Percentiles rank a stretch among this genome's conserved stretches.
These are phyloP conservation scores for Sabuloglossum arenarium DNA, from an alignment of 495 filamentous ascomycete species.

Conservation along the genomic window DNA sequence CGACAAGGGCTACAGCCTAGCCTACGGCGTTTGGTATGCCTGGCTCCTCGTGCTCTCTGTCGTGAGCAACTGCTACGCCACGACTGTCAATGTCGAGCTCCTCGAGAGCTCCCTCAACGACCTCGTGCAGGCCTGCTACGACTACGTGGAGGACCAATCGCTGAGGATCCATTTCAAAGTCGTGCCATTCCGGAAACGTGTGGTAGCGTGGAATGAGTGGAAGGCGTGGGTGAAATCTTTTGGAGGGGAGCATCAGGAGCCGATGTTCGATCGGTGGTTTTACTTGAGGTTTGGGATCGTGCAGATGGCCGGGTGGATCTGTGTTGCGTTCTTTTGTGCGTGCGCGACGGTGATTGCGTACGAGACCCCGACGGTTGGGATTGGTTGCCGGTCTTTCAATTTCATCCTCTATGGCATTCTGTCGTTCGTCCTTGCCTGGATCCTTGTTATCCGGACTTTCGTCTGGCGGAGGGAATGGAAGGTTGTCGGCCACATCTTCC, in stretches of 20 bases:
- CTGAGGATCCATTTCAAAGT: too few relatives aligned
- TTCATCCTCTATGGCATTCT: conserved; percentile 13
- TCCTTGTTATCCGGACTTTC: conserved; percentile 3
- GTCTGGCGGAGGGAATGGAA: not conserved
- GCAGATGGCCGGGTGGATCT: conserved; percentile 12
- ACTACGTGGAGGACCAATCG: too few relatives aligned
- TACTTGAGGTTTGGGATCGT: conserved; percentile 6
- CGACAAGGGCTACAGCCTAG: conserved; percentile 12
- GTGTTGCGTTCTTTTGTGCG: conserved; percentile 12
- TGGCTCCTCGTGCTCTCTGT: conserved; percentile 14
- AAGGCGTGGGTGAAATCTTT: too few relatives aligned
- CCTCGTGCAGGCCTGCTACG: too few relatives aligned
- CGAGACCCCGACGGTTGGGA: conserved; percentile 12
- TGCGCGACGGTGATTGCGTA: conserved; percentile 14
- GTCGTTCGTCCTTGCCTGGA: conserved; percentile 9
- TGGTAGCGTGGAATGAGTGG: too few relatives aligned
- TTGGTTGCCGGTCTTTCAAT: conserved; percentile 13
- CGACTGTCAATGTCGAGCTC: conserved; percentile 12
- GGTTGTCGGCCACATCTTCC: not conserved
- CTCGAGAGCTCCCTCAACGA: too few relatives aligned
- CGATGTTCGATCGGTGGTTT: conserved; percentile 11
- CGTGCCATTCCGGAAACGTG: too few relatives aligned
- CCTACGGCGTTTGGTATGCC: conserved; percentile 16
- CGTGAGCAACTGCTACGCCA: conserved; percentile 15
- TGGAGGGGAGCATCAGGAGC: too few relatives aligned